Percentiles rank a stretch among this genome's conserved stretches.
phyloP scores from a whole-genome alignment of 148 eudicot genomes.

The Camellia lanceoleosa region DNA sequence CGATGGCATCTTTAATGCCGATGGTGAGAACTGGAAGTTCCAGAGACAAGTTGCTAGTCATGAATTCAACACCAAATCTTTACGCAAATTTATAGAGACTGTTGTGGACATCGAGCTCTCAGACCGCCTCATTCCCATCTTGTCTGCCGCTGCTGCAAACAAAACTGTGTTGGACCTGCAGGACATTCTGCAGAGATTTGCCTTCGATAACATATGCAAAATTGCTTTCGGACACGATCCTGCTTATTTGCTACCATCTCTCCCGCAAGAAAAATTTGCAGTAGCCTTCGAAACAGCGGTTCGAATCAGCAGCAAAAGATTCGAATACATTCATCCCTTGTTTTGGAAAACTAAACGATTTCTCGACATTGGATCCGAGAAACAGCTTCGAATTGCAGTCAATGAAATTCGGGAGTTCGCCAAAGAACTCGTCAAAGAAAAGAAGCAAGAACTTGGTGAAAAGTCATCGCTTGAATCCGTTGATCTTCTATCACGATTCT shows the following conservation, averaged over 20 bases:
- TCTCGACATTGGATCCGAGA: slow-evolving; percentile 27
- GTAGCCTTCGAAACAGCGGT: slow-evolving; percentile 29
- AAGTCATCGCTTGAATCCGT: slow-evolving; percentile 18
- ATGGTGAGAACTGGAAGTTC: too few relatives aligned
- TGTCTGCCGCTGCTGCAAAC: too few relatives aligned
- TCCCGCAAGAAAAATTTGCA: too few relatives aligned
- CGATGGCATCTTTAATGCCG: too few relatives aligned
- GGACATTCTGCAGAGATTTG: too few relatives aligned
- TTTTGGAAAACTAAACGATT: slow-evolving; percentile 30
- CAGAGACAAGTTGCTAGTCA: too few relatives aligned
- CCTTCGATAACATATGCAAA: too few relatives aligned
- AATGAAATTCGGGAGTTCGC: slow-evolving; percentile 30
- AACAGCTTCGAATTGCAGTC: slow-evolving; percentile 13
- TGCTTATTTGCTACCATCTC: slow-evolving; percentile 10
- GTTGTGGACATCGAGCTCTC: slow-evolving; percentile 40
- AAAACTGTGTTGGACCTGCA: too few relatives aligned
- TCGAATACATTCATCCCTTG: slow-evolving; percentile 18
- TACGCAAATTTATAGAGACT: slow-evolving; percentile 33
- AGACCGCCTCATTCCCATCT: slow-evolving; percentile 17
- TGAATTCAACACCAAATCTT: slow-evolving; percentile 14
- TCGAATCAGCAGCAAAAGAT: slow-evolving; percentile 23
- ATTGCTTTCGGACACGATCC: too few relatives aligned
- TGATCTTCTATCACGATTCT: too few relatives aligned
- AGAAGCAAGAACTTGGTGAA: slow-evolving; percentile 15
- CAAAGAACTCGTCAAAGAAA: slow-evolving; percentile 18